Evolutionary conservation across 768 basidiomycete genomes (phyloP).

Genomic region (Phlebiopsis flavidoalba): DNA sequence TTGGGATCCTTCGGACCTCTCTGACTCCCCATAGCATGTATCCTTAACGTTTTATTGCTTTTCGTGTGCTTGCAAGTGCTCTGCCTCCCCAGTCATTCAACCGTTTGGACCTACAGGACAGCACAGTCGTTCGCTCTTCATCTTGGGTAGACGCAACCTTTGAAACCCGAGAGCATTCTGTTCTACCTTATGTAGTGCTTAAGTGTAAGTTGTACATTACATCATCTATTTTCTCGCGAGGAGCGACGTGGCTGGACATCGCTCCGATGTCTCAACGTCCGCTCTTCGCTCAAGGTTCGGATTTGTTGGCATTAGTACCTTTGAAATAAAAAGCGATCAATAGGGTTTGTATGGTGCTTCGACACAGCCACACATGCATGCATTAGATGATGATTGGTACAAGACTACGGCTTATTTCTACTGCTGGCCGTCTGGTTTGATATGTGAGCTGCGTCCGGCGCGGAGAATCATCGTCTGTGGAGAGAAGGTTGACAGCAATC

Average conservation of each 20-base stretch:
- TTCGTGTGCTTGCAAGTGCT: background rate
- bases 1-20: conserved; percentile 4
- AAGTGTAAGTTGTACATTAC: conserved; percentile 1
- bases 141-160: background rate
- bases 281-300: background rate
- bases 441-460: conserved; percentile 81
- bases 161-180: background rate
- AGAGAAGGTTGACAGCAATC: conserved; percentile 92
- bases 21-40: conserved; percentile 1
- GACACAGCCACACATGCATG: background rate
- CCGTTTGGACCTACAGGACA: background rate
- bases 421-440: conserved; percentile 74
- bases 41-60: background rate
- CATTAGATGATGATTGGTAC: background rate
- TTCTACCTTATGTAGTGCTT: conserved; percentile 6
- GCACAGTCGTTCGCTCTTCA: background rate
- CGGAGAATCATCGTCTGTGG: conserved; percentile 94
- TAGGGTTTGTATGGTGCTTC: conserved; percentile 2
- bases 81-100: background rate
- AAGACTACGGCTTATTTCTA: conserved; percentile 18
- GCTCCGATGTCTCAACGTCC: background rate
- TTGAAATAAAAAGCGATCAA: background rate
- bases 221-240: background rate
- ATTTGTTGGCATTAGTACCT: background rate
- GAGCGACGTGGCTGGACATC: background rate